Base-by-base conservation (phyloP, 164 flowering plant species). In the Umbellularia californica region DNA sequence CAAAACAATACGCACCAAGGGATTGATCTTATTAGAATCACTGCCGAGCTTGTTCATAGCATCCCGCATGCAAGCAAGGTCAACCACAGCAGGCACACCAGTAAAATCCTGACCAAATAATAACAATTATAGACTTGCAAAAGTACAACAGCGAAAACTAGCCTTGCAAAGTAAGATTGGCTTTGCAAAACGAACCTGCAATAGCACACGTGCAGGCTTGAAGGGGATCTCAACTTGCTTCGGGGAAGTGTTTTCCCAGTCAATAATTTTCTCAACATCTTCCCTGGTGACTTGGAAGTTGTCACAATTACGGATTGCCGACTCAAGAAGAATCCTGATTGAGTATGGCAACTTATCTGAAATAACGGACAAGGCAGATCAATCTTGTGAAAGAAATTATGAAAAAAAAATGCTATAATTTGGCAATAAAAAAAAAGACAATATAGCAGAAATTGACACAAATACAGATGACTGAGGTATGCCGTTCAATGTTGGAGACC, bases 1-100 rank as follows among this genome's bases (percentile, higher is more conserved):
- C 60, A 41, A 76, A 30, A 23, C 27, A 20, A 64, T 27, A 71
- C 78, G 51, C 70, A 95, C 99, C 98, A 95, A 78, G 9, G 98
- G 99, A 71, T 93, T 93, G 65, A 95, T 93, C 79, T 93, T 93
- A 80, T 92, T 86, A 60, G 97, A 86, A 80, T 93, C 93, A 67
- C 96, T 81, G 10, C 97, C 97, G 67, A 95, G 97, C 9, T 75
- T 86, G 81, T 90, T 92, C 90, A 93, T 93, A 17, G 99, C 99
- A 88, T 95, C 99, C 20, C 98, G 84, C 98, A 95, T 95, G 78
- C 94, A 90, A 72, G 99, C 99, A 75, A 95, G 94, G 78, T 95
- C 99, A 76, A 95, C 98, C 65, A 95, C 97, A 77, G 99, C 97
- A 33, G 99, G 99, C 63, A 95, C 98, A 68, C 99, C 99, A 72